Percentiles rank a stretch among this genome's conserved stretches.
Conservation (phyloP, 2,329 filamentous ascomycete genomes). For the Ascochyta fabae region DNA sequence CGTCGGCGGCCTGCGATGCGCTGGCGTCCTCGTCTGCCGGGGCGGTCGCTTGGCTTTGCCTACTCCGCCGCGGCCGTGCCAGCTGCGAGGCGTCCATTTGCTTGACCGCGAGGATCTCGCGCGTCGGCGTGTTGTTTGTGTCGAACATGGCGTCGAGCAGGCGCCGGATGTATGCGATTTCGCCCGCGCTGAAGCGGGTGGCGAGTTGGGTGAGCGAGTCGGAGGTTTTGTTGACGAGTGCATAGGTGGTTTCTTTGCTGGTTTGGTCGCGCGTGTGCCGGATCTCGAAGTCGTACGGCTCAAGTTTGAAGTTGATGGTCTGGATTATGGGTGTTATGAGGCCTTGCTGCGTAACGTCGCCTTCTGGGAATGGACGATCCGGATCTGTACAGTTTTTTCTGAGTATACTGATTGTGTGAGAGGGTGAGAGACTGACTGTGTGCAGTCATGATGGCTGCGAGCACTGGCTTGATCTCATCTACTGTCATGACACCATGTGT, state of each 20-base stretch:
- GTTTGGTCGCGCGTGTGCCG: slow-evolving; percentile 74
- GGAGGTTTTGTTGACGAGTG: slow-evolving; percentile 78
- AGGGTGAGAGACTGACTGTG: slow-evolving; percentile 49
- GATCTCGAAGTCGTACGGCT: slow-evolving; percentile 86
- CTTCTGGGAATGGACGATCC: slow-evolving; percentile 57
- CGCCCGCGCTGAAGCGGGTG: slow-evolving; percentile 79
- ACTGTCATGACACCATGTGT: slow-evolving; percentile 79
- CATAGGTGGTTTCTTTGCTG: slow-evolving; percentile 72
- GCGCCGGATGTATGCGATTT: slow-evolving; percentile 88
- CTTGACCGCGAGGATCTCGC: slow-evolving; percentile 83
- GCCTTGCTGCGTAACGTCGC: slow-evolving; percentile 68
- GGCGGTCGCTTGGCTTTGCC: slow-evolving; percentile 37
- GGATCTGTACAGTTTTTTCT: slow-evolving; percentile 34
- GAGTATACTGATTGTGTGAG: not conserved
- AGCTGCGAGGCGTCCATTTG: slow-evolving; percentile 80
- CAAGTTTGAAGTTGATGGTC: slow-evolving; percentile 73
- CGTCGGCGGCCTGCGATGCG: slow-evolving; percentile 51
- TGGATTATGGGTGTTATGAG: slow-evolving; percentile 73
- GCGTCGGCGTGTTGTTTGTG: slow-evolving; percentile 77
- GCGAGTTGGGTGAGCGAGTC: slow-evolving; percentile 87
- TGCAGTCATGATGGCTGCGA: slow-evolving; percentile 75
- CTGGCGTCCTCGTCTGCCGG: slow-evolving; percentile 26
- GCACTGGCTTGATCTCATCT: slow-evolving; percentile 72
- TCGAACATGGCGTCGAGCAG: slow-evolving; percentile 93
- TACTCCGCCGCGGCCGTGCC: slow-evolving; percentile 50